Base-by-base conservation (phyloP, 2,329 filamentous ascomycete genomes). In the Penicillium sp. region DNA sequence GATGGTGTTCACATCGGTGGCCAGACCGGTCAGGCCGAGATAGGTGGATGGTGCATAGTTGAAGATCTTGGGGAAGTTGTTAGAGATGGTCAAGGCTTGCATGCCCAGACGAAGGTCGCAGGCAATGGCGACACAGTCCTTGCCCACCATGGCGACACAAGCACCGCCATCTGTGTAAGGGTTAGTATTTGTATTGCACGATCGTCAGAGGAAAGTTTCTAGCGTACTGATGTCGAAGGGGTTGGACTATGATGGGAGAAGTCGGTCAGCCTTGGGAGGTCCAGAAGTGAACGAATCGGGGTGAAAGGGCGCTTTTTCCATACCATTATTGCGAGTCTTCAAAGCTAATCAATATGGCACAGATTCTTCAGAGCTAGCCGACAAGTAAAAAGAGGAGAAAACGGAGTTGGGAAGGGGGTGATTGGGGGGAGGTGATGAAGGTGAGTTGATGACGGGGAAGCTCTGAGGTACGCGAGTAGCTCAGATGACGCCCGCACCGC, bases 51-150 rank as follows among this genome's bases (percentile, higher is more conserved):
- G 75, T 64, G 91, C 92, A 83, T 96, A 97, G 77, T 89, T 87
- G 86, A 97, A 97, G 83, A 99, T 91, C 83, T 99, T 99, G 81
- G 94, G 94, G 83, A 97, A 97, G 88, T 97, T 75, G 87, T 99
- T 99, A 76, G 92, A 97, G 56, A 99, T 90, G 60, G 94, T 99
- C 72, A 99, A 84, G 72, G 94, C 85, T 81, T 99, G 94, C 73
- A 97, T 88, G 70, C 94, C 94, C 65, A 99, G 91, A 62, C 94
- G 93, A 64, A 99, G 91, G 79, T 99, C 94, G 83, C 94, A 99
- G 75, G 94, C 94, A 74, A 99, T 97, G 78, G 94, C 94, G 58
- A 99, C 94, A 78, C 94, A 99, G 86, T 97, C 92, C 81, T 99
- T 97, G 82, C 94, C 94, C 63, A 96, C 92, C 94, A 97, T 97